phyloP scores from a whole-genome alignment of 73 alveolate species.

The Paramecium caudatum region DNA sequence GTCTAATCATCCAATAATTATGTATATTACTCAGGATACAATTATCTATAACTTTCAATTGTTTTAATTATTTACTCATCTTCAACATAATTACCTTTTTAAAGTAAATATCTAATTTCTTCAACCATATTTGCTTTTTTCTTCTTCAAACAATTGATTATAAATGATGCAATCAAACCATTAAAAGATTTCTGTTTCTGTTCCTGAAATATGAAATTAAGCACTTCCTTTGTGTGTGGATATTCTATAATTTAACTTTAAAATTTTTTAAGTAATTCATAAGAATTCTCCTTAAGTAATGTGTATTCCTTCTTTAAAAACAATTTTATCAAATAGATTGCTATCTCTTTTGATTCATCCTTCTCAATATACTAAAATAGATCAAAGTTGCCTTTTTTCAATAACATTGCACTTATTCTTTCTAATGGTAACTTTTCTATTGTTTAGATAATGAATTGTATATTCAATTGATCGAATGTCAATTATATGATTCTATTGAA shows the following conservation, averaged over 20 bases:
- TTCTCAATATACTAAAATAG: not conserved
- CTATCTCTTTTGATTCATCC: constrained; percentile 3
- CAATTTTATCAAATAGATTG: not conserved
- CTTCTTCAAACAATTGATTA: constrained; percentile 16
- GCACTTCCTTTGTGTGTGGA: not conserved
- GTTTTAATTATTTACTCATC: not conserved
- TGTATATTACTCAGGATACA: constrained; percentile 10
- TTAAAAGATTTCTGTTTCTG: not conserved
- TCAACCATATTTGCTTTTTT: not conserved
- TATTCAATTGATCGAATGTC: constrained; percentile 40
- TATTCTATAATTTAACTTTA: not conserved
- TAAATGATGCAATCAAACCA: not conserved
- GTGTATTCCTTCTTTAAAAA: not conserved
- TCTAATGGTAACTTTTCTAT: constrained; percentile 8
- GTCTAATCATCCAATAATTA: constrained; percentile 35
- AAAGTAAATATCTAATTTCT: not conserved
- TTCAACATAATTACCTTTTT: not conserved
- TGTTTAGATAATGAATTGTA: not conserved
- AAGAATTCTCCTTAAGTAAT: not conserved
- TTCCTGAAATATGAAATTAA: not conserved
- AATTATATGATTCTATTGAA: not conserved
- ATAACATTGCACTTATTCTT: not conserved
- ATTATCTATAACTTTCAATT: not conserved
- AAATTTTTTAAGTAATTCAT: not conserved
- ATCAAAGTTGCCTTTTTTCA: constrained; percentile 14